Percentiles rank a stretch among this genome's conserved stretches.
These are phyloP conservation scores for Papiliotrema fonsecae DNA, from an alignment of 1,284 basidiomycete species.

Conservation along the genomic window DNA sequence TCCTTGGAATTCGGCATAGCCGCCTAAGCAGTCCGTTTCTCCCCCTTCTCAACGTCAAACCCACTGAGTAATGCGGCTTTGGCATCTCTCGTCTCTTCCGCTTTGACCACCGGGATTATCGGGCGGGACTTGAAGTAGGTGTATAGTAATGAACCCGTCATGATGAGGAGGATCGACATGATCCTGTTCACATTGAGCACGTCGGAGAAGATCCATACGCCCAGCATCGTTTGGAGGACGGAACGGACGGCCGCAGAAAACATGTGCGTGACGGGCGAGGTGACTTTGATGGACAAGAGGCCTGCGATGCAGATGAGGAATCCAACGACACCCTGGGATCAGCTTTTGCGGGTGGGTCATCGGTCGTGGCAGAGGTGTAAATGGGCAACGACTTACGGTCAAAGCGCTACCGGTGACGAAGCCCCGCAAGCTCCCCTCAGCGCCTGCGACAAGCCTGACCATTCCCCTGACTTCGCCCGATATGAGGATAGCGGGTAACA, in stretches of 20 bases:
- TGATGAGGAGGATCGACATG: conserved; percentile 13
- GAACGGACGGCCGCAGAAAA: conserved; percentile 17
- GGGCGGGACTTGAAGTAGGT: conserved; percentile 10
- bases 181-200: conserved; percentile 9
- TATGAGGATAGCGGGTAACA: conserved; percentile 14
- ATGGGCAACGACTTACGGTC: conserved; percentile 11
- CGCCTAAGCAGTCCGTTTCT: not conserved
- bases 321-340: conserved; percentile 18
- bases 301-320: conserved; percentile 26
- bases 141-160: conserved; percentile 8
- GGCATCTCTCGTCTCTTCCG: not conserved
- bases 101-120: not conserved
- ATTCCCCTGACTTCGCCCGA: conserved; percentile 13
- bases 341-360: not conserved
- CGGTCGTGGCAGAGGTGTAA: not conserved
- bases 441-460: conserved; percentile 3
- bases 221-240: conserved; percentile 19
- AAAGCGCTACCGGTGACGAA: conserved; percentile 14
- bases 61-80: not conserved
- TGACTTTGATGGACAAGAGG: conserved; percentile 26
- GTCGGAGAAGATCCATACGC: conserved; percentile 12
- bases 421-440: conserved; percentile 4
- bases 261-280: conserved; percentile 30
- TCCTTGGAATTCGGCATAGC: not conserved
- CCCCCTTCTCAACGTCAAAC: conserved; percentile 1